Evolutionary conservation across 2,329 filamentous ascomycete genomes (phyloP).

Genomic region (Colletotrichum sp.): DNA sequence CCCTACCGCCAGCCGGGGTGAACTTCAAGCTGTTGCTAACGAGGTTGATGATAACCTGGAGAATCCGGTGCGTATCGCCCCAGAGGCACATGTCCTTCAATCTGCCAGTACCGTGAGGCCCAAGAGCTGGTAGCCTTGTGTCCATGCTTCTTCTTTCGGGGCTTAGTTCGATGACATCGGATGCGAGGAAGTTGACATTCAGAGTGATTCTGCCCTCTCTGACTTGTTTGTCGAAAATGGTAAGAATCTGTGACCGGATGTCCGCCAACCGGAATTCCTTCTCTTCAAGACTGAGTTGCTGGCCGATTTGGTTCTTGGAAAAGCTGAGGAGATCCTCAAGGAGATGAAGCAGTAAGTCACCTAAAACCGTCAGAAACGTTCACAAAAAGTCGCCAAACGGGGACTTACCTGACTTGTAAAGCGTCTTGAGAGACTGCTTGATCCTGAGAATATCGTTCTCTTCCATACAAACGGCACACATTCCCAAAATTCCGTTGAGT

Average conservation of each 20-base stretch:
- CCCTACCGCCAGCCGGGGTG: slow-evolving; percentile 77
- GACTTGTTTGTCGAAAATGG: slow-evolving; percentile 91
- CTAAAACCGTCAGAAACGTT: slow-evolving; percentile 23
- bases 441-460: slow-evolving; percentile 81
- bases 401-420: slow-evolving; percentile 76
- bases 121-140: slow-evolving; percentile 59
- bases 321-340: slow-evolving; percentile 91
- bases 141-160: slow-evolving; percentile 26
- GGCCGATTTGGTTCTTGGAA: slow-evolving; percentile 92
- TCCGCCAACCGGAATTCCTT: slow-evolving; percentile 87
- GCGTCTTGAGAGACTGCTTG: slow-evolving; percentile 82
- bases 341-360: slow-evolving; percentile 82
- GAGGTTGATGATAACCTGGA: slow-evolving; percentile 93
- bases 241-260: slow-evolving; percentile 79
- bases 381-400: no score
- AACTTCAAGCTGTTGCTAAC: slow-evolving; percentile 94
- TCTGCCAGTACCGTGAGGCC: slow-evolving; percentile 69
- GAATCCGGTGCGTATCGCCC: slow-evolving; percentile 90
- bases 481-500: slow-evolving; percentile 92
- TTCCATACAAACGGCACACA: slow-evolving; percentile 92
- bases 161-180: slow-evolving; percentile 33
- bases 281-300: slow-evolving; percentile 81
- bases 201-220: slow-evolving; percentile 80
- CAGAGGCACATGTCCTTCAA: slow-evolving; percentile 87
- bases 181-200: slow-evolving; percentile 71